Conservation (phyloP, 805 yeast genomes). For the Pichia scutulata region DNA sequence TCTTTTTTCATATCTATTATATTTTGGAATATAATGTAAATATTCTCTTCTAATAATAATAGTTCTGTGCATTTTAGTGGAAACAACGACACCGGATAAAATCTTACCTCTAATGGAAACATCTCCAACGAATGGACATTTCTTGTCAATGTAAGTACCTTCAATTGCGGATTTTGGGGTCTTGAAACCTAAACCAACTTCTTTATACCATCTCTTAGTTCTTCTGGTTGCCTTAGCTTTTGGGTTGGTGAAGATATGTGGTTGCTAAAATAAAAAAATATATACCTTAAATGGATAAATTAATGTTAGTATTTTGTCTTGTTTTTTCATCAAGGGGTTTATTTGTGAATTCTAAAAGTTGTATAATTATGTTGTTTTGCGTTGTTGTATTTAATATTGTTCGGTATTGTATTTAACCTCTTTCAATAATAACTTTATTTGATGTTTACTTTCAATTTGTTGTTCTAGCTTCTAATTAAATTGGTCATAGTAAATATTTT, state of each 20-base stretch:
- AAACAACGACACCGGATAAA: constrained; percentile 98
- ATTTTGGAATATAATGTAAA: constrained; percentile 99
- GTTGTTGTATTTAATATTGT: no score
- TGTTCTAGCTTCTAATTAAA: not conserved
- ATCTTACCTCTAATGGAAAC: constrained; percentile 99
- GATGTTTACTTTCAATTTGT: not conserved
- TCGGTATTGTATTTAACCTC: no score
- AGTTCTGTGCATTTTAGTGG: constrained; percentile 99
- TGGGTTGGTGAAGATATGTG: constrained; percentile 99
- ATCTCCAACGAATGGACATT: constrained; percentile 97
- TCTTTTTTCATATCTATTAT: constrained; percentile 99
- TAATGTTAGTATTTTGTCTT: constrained; percentile 12
- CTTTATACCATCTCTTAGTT: constrained; percentile 99
- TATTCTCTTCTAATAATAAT: constrained; percentile 99
- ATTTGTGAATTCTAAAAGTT: no score
- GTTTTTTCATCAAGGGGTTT: no score
- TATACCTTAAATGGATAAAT: not conserved
- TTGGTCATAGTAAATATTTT: no score
- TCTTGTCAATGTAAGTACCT: constrained; percentile 99
- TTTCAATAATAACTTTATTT: no score
- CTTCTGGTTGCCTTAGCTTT: constrained; percentile 97
- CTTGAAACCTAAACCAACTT: constrained; percentile 99
- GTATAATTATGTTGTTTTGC: not conserved
- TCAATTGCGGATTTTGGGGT: constrained; percentile 98
- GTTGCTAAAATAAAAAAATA: constrained; percentile 61